Conservation (phyloP, 148 eudicot genomes). For the Suaeda aralocaspica region DNA sequence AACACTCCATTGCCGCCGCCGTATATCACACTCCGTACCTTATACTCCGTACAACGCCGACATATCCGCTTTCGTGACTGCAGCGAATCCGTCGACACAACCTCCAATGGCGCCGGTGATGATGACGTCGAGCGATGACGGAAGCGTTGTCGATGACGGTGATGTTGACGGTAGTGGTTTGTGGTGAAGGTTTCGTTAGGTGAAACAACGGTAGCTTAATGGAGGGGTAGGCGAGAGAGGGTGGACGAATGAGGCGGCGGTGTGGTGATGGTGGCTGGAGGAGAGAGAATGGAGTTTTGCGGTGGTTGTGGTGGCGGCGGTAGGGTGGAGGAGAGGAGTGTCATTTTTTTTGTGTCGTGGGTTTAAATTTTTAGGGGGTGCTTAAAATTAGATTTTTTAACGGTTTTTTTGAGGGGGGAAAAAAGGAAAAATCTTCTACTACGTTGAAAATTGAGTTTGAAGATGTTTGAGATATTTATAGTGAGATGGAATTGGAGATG, state of each 20-base stretch:
- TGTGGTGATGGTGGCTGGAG: not conserved
- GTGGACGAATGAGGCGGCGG: not conserved
- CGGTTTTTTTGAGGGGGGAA: no score
- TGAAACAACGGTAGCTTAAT: not conserved
- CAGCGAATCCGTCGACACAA: constrained; percentile 47
- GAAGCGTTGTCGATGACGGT: not conserved
- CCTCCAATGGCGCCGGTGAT: constrained; percentile 11
- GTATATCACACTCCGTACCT: not conserved
- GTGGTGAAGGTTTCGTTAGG: not conserved
- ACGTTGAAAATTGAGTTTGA: no score
- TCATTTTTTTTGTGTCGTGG: not conserved
- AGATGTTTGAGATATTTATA: no score
- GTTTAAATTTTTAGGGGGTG: not conserved
- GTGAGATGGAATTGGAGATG: no score
- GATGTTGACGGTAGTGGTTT: not conserved
- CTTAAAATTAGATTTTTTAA: no score
- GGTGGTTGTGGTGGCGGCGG: not conserved
- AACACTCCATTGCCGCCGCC: constrained; percentile 52
- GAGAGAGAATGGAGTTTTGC: not conserved
- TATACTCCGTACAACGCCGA: constrained; percentile 40
- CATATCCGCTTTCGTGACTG: constrained; percentile 56
- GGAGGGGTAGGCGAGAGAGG: not conserved
- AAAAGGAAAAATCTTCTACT: no score
- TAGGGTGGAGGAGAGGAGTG: constrained; percentile 8
- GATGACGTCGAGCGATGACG: not conserved